A percentile compares a stretch with the other conserved stretches of the same genome.
Conservation (phyloP, 805 yeast genomes). For the Metschnikowia aberdeeniae region DNA sequence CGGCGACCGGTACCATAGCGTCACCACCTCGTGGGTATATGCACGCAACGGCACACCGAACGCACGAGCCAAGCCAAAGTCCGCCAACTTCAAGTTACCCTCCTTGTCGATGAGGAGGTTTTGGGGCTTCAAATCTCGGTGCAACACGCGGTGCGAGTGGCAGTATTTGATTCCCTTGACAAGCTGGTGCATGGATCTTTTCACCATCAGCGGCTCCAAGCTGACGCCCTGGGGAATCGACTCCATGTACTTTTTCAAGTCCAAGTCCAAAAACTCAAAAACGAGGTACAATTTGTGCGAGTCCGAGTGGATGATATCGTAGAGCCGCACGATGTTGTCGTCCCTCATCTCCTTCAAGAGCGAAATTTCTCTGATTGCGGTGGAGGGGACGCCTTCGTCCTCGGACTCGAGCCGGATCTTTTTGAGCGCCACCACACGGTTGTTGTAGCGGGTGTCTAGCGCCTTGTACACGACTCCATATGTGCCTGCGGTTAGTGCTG, state of each 20-base stretch:
- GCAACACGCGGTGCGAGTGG: conserved; percentile 90
- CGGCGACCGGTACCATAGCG: conserved; percentile 96
- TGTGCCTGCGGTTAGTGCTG: conserved; percentile 50
- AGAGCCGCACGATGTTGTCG: conserved; percentile 85
- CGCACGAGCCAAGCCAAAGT: conserved; percentile 95
- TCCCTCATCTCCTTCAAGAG: conserved; percentile 89
- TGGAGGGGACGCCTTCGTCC: conserved; percentile 97
- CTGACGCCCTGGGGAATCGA: conserved; percentile 88
- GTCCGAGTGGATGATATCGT: conserved; percentile 94
- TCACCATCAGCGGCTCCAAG: conserved; percentile 84
- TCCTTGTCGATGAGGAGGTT: conserved; percentile 91
- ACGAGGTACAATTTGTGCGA: conserved; percentile 88
- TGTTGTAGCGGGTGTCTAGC: conserved; percentile 79
- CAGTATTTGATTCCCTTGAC: conserved; percentile 89
- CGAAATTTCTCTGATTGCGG: conserved; percentile 95
- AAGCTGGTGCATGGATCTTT: conserved; percentile 87
- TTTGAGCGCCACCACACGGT: conserved; percentile 92
- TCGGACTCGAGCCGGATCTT: conserved; percentile 94
- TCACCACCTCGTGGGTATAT: conserved; percentile 96
- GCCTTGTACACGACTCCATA: conserved; percentile 98
- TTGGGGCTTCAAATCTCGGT: conserved; percentile 95
- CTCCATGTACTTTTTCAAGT: conserved; percentile 95
- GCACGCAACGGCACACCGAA: conserved; percentile 97
- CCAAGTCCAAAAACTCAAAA: conserved; percentile 90
- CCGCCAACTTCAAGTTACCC: conserved; percentile 66